These are phyloP conservation scores for Stropharia rugosoannulata DNA, from an alignment of 768 basidiomycete species.

Conservation along the genomic window DNA sequence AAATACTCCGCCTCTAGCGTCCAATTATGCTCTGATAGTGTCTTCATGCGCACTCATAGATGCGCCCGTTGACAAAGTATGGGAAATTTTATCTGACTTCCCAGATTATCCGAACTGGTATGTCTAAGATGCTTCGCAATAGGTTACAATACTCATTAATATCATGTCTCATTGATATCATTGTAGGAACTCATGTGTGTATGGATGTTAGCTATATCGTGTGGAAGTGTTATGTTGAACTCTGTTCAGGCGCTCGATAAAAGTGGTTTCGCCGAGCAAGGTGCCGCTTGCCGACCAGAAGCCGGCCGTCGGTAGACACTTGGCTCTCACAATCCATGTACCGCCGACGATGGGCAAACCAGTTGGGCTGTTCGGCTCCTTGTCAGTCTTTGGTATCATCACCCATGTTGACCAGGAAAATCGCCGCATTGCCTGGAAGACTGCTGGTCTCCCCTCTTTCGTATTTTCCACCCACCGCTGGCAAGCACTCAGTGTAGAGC, in stretches of 20 bases:
- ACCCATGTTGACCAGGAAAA: slow-evolving; percentile 51
- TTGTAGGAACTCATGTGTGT: slow-evolving; percentile 70
- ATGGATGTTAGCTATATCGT: slow-evolving; percentile 18
- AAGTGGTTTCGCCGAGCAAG: slow-evolving; percentile 37
- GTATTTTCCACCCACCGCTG: slow-evolving; percentile 57
- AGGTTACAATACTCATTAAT: no score
- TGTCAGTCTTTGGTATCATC: slow-evolving; percentile 44
- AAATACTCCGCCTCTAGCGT: slow-evolving; percentile 11
- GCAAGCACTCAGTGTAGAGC: slow-evolving; percentile 55
- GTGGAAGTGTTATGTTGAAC: neutral
- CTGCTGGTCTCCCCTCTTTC: slow-evolving; percentile 39
- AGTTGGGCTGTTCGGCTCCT: slow-evolving; percentile 31
- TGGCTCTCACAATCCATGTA: slow-evolving; percentile 57
- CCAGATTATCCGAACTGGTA: slow-evolving; percentile 62
- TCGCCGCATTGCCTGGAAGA: slow-evolving; percentile 58
- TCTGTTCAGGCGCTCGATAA: slow-evolving; percentile 46
- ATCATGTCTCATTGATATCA: no score
- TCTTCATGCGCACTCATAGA: slow-evolving; percentile 52
- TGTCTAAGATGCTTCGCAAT: neutral
- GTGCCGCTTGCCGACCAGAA: slow-evolving; percentile 46
- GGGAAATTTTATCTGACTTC: slow-evolving; percentile 63
- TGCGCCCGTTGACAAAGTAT: slow-evolving; percentile 60
- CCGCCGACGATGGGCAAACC: slow-evolving; percentile 56
- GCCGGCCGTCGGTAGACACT: slow-evolving; percentile 44
- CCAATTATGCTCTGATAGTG: slow-evolving; percentile 40